Evolutionary conservation across 768 basidiomycete genomes (phyloP), one percentile per base, ranked within the genome.

Genomic region (Hypholoma sublateritium): DNA sequence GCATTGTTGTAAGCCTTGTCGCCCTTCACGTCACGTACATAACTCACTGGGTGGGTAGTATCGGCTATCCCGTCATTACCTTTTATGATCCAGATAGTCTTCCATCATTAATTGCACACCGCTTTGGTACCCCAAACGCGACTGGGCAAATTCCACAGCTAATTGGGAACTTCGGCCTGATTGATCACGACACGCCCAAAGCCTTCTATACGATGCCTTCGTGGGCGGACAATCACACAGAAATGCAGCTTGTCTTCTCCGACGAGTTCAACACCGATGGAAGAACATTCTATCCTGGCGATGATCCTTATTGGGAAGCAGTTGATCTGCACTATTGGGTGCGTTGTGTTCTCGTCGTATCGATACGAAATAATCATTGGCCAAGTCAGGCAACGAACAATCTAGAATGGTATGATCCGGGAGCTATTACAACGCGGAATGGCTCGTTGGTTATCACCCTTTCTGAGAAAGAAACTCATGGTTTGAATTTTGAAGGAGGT

Each of bases 251-350:
- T 16, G 83, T 91, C 11, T 92, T 89, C 67, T 86, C 84, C 7
- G 91, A 93, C 68, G 91, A 93, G 65, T 93, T 93, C 66, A 84
- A 91, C 56, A 69, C 70, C 13, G 85, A 86, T 21, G 87, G 88
- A 13, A 75, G 91, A 58, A 78, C 86, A 1, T 92, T 92, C 64
- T 92, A 88, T 72, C 84, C 86, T 48, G 89, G 88, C 2, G 90
- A 92, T 62, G 91, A 93, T 69, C 91, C 91, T 5, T 93, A 88
- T 62, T 90, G 88, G 88, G 87, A 90, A 66, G 88, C 91, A n/a
- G 85, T 76, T 5, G 78, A 91, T 69, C 73, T 91, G 50, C 85
- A 91, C 65, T 91, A 91, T 64, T 91, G 89, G 88, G 83, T 85
- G 55, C 24, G 64, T 32, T 9, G 9, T 32, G 28, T 32, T 5